Conservation (phyloP, 371 early-diverging fungal genomes). For the Actinomucor elegans region DNA sequence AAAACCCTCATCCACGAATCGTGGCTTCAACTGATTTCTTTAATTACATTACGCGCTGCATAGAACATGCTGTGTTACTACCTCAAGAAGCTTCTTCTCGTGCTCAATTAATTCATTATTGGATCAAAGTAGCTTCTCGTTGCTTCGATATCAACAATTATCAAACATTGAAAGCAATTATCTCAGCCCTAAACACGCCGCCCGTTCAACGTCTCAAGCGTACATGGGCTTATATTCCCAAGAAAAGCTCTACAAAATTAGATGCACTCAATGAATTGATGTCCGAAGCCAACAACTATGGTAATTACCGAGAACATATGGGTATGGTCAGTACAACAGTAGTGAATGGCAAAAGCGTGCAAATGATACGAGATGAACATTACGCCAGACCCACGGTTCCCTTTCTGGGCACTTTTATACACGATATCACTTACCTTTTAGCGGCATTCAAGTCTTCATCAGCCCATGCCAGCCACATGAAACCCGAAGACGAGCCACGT, state of each 20-base stretch:
- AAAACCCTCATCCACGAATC: constrained; percentile 66
- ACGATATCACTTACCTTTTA: constrained; percentile 76
- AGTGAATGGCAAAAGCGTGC: constrained; percentile 37
- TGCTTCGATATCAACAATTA: constrained; percentile 69
- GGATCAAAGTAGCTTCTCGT: constrained; percentile 76
- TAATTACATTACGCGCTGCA: constrained; percentile 76
- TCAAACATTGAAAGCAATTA: constrained; percentile 75
- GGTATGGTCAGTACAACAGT: constrained; percentile 41
- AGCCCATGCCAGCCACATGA: constrained; percentile 1
- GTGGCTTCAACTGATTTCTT: constrained; percentile 81
- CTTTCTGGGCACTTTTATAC: constrained; percentile 77
- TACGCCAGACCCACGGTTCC: constrained; percentile 67
- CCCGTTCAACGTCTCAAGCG: constrained; percentile 75
- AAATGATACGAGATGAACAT: constrained; percentile 44
- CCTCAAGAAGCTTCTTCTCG: constrained; percentile 63
- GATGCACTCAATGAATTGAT: constrained; percentile 62
- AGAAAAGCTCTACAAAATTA: constrained; percentile 62
- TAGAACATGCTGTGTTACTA: constrained; percentile 72
- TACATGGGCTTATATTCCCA: constrained; percentile 75
- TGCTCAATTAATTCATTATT: constrained; percentile 66
- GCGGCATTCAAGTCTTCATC: constrained; percentile 59
- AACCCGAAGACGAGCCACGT: constrained; percentile 54
- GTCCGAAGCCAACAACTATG: constrained; percentile 76
- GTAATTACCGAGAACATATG: constrained; percentile 68
- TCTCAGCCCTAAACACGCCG: constrained; percentile 72